Percentiles rank a stretch among this genome's conserved stretches.
Conservation (phyloP, 768 basidiomycete genomes). For the Suillus spraguei region DNA sequence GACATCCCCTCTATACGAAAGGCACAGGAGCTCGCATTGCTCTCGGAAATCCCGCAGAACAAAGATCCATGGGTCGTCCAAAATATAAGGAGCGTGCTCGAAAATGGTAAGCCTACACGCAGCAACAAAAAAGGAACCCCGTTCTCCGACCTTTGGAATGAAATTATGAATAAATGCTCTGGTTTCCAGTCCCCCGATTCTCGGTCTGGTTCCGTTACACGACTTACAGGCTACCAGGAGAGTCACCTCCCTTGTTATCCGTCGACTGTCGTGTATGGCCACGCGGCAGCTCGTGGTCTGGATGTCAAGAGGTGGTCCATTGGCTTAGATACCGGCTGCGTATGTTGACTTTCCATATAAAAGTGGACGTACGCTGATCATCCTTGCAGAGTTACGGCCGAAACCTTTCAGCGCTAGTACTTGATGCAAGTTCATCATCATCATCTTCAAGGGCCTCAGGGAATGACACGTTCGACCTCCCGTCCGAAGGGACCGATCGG, state of each 20-base stretch:
- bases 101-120: constrained; percentile 37
- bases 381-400: constrained; percentile 51
- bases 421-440: constrained; percentile 37
- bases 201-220: background rate
- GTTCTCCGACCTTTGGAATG: constrained; percentile 80
- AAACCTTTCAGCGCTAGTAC: constrained; percentile 65
- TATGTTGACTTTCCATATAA: constrained; percentile 38
- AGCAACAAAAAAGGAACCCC: constrained; percentile 53
- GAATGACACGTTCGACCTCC: background rate
- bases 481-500: background rate
- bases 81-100: constrained; percentile 40
- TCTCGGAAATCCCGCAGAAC: constrained; percentile 76
- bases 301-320: constrained; percentile 83
- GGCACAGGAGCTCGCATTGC: constrained; percentile 69
- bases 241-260: constrained; percentile 65
- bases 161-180: constrained; percentile 57
- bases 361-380: background rate
- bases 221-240: constrained; percentile 7
- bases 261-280: constrained; percentile 84
- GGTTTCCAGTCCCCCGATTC: constrained; percentile 41
- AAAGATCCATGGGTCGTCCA: constrained; percentile 69
- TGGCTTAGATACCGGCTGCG: constrained; percentile 83
- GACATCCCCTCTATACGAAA: constrained; percentile 41
- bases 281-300: constrained; percentile 77
- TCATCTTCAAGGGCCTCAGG: constrained; percentile 33